phyloP scores from a whole-genome alignment of 768 basidiomycete genomes.

The Scleroderma citrinum region DNA sequence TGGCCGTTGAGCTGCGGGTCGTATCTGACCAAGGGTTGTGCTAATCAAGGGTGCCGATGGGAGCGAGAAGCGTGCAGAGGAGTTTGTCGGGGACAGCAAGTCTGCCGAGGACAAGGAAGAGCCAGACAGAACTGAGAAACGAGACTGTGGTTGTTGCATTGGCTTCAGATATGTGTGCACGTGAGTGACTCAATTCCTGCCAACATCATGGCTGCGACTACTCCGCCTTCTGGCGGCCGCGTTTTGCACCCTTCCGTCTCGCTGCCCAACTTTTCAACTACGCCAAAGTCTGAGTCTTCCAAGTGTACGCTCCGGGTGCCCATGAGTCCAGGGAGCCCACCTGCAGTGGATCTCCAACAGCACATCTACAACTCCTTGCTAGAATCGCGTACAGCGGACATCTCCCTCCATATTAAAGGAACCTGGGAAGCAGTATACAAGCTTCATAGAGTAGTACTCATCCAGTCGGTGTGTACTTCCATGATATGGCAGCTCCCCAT shows the following conservation, averaged over 20 bases:
- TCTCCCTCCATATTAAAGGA: slow-evolving; percentile 62
- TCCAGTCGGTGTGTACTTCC: slow-evolving; percentile 63
- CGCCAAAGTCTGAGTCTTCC: neutral
- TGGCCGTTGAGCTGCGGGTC: slow-evolving; percentile 40
- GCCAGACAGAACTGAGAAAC: slow-evolving; percentile 62
- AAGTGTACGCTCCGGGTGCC: neutral
- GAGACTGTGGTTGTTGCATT: slow-evolving; percentile 49
- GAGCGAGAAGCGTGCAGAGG: slow-evolving; percentile 67
- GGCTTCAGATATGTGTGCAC: slow-evolving; percentile 16
- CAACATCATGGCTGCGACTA: slow-evolving; percentile 5
- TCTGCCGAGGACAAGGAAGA: slow-evolving; percentile 47
- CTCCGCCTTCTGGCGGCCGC: slow-evolving; percentile 1
- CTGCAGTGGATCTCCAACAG: slow-evolving; percentile 55
- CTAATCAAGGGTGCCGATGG: slow-evolving; percentile 47
- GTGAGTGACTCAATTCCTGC: too few species aligned
- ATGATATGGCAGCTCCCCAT: neutral
- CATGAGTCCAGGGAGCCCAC: slow-evolving; percentile 39
- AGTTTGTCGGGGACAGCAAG: slow-evolving; percentile 47
- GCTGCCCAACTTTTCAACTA: slow-evolving; percentile 5
- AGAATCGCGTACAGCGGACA: slow-evolving; percentile 67
- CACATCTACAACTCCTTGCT: slow-evolving; percentile 77
- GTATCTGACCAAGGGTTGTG: slow-evolving; percentile 35
- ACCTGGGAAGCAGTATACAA: slow-evolving; percentile 71
- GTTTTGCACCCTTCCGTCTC: slow-evolving; percentile 8
- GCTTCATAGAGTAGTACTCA: slow-evolving; percentile 80